Evolutionary conservation across 2,329 filamentous ascomycete genomes (phyloP).

Genomic region (Cryphonectria nitschkei): DNA sequence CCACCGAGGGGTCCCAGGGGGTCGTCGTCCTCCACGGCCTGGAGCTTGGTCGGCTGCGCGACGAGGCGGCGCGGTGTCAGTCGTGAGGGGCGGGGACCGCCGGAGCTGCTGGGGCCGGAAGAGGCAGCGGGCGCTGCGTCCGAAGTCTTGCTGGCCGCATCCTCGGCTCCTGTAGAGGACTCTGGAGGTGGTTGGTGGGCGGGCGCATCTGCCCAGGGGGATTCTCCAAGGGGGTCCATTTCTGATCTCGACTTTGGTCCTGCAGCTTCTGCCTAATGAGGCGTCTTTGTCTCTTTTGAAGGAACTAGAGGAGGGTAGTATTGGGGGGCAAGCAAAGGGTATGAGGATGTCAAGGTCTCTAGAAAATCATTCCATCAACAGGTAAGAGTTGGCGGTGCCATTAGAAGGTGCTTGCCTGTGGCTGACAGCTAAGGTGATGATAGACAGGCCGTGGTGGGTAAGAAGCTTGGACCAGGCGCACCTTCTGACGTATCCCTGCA

Average conservation of each 20-base stretch:
- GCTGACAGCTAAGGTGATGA: slow-evolving; percentile 1
- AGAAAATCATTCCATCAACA: neutral
- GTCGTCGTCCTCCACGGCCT: slow-evolving; percentile 74
- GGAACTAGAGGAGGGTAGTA: neutral
- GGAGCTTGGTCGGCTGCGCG: slow-evolving; percentile 76
- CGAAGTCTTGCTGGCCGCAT: slow-evolving; percentile 36
- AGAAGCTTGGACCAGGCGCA: slow-evolving; percentile 18
- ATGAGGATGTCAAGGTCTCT: slow-evolving; percentile 6
- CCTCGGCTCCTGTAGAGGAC: slow-evolving; percentile 35
- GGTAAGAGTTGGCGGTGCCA: neutral
- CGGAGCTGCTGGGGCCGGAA: slow-evolving; percentile 35
- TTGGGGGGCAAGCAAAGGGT: too few species aligned
- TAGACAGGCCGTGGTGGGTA: neutral
- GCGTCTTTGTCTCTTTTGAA: neutral
- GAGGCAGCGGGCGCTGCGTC: slow-evolving; percentile 36
- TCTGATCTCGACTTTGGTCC: neutral
- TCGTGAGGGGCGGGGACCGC: slow-evolving; percentile 47
- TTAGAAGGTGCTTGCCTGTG: neutral
- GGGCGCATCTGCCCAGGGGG: slow-evolving; percentile 57
- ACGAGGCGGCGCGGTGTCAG: slow-evolving; percentile 65
- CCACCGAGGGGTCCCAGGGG: slow-evolving; percentile 75
- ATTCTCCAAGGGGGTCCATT: slow-evolving; percentile 56
- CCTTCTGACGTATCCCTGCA: slow-evolving; percentile 17
- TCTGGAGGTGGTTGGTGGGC: slow-evolving; percentile 37
- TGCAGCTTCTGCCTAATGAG: neutral